Evolutionary conservation across 345 rosid genomes (phyloP), one percentile per base, ranked within the genome.

Genomic region (Diplotaxis tenuifolia): DNA sequence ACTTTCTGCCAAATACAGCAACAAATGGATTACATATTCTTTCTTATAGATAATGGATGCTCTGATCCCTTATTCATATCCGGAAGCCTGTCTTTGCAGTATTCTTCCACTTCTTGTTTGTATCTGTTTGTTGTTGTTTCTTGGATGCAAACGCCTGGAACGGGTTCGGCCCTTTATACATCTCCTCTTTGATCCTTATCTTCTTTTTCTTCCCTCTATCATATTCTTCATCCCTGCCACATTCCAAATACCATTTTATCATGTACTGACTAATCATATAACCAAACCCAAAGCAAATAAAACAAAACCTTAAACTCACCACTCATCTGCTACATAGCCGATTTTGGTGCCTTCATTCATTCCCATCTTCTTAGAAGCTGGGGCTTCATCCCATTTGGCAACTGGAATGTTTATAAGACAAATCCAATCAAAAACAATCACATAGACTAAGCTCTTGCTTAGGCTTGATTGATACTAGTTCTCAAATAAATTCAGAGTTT

Each of bases 191-290:
- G 0, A 21, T 61, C 77, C 85, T 84, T 50, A 88, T 64, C 82
- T 95, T 95, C 88, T 88, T 95, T 79, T 89, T 85, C 87, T 81
- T 95, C 14, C 99, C 99, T n/a, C 79, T 83, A 68, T 95, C 99
- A 70, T 95, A 95, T 73, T 92, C 96, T 72, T 89, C 97, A 66
- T 95, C 99, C 97, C 99, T 95, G 79, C 31, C 38, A 65, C 53
- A 65, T 19, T 67, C 69, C 62, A 53, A n/a, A 42, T 54, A 52
- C 65, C 64, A 72, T 52, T 22, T 7, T n/a, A n/a, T n/a, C n/a
- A 16, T 21, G 29, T n/a, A 49, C 62, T 34, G 19, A 61, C 25
- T 4, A 56, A 28, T 57, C 5, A 59, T 38, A 18, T 58, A 71
- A 62, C 36, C 0, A 77, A 47, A 52, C 63, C 12, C 9, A 59